These are phyloP conservation scores for Penicillium psychrosexuale DNA, from an alignment of 2,329 filamentous ascomycete genomes.

Conservation along the genomic window DNA sequence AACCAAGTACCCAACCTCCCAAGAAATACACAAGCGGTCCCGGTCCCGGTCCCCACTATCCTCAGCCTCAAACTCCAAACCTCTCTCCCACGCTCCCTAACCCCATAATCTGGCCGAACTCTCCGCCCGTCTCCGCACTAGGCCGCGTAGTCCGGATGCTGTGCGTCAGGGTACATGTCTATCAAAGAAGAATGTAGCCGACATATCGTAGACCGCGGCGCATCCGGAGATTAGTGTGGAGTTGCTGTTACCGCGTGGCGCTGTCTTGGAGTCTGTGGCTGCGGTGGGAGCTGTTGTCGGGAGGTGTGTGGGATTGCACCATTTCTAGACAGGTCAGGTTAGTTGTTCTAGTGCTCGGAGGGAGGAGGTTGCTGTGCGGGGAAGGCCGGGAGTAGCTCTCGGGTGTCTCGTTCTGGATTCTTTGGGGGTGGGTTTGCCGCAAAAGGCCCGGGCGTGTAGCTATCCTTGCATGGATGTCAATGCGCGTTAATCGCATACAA, in stretches of 20 bases:
- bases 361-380: constrained; percentile 12
- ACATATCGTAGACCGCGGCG: constrained; percentile 7
- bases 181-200: constrained; percentile 8
- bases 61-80: constrained; percentile 6
- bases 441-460: too few relatives aligned
- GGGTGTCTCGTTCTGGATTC: background rate
- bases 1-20: background rate
- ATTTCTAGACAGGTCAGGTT: constrained; percentile 11
- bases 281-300: constrained; percentile 1
- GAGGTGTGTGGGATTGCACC: constrained; percentile 11
- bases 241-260: constrained; percentile 3
- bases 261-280: background rate
- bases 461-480: background rate
- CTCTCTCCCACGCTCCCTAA: background rate
- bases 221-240: constrained; percentile 12
- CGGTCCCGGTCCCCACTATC: constrained; percentile 9
- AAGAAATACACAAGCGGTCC: constrained; percentile 4
- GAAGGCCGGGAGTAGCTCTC: constrained; percentile 9
- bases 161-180: constrained; percentile 12
- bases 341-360: constrained; percentile 12
- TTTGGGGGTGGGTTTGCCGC: background rate
- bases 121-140: background rate
- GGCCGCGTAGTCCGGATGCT: constrained; percentile 2
- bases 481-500: background rate
- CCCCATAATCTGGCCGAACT: constrained; percentile 1